A percentile compares a stretch with the other conserved stretches of the same genome.
These are phyloP conservation scores for Colletotrichum sansevieriae DNA, from an alignment of 2,329 filamentous ascomycete species.

Conservation along the genomic window DNA sequence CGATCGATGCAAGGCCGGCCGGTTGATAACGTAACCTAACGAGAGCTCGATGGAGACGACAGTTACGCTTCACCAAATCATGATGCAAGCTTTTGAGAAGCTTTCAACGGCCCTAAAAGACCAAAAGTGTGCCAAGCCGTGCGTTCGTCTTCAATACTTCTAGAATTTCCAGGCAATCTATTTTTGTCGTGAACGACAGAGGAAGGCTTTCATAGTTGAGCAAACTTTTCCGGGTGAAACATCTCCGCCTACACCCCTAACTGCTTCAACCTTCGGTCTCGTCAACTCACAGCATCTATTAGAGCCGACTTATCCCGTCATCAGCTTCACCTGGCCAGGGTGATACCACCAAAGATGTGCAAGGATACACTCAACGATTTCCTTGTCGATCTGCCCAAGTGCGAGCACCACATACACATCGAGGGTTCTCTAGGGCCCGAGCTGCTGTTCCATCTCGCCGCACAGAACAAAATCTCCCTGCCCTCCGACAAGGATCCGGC, in stretches of 20 bases:
- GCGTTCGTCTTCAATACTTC: conserved; percentile 36
- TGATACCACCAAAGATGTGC: conserved; percentile 62
- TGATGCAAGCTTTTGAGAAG: conserved; percentile 24
- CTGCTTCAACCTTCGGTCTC: conserved; percentile 8
- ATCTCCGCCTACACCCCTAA: conserved; percentile 23
- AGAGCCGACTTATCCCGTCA: too few species aligned
- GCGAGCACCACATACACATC: conserved; percentile 85
- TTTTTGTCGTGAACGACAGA: conserved; percentile 38
- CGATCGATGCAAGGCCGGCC: conserved; percentile 10
- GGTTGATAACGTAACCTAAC: conserved; percentile 27
- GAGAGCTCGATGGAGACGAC: conserved; percentile 24
- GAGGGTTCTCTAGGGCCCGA: conserved; percentile 80
- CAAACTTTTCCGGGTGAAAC: conserved; percentile 36
- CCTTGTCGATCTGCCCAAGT: conserved; percentile 78
- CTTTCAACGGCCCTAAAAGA: conserved; percentile 15
- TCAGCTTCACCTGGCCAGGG: not conserved
- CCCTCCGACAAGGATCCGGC: conserved; percentile 67
- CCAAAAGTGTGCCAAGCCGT: conserved; percentile 22
- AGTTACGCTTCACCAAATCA: conserved; percentile 9
- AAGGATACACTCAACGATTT: conserved; percentile 67
- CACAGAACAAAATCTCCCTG: conserved; percentile 74
- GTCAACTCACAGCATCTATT: not conserved
- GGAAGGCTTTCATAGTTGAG: conserved; percentile 20
- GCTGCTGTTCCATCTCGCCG: conserved; percentile 77
- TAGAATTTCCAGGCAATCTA: conserved; percentile 31